Evolutionary conservation across 23 red algal species (phyloP), one percentile per base, ranked within the genome.

Genomic region (Pyropia haitanensis): DNA sequence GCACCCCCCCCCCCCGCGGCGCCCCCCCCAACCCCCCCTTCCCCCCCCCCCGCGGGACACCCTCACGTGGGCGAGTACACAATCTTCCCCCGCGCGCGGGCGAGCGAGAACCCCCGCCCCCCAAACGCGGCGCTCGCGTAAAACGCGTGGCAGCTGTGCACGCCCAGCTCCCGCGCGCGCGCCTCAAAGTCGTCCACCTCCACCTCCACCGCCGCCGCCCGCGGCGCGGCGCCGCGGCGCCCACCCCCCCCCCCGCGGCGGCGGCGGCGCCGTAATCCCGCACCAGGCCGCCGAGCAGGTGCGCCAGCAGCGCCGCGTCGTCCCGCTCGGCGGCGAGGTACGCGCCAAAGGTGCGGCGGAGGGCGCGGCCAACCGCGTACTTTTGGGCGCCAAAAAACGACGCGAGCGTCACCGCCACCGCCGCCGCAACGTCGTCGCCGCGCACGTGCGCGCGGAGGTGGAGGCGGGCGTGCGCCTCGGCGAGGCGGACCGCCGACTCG

Each of bases 361-460:
- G 75, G 30, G 83, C 78, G 17, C 94, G 86, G 67, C 86, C 88
- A 25, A 98, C 59, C 16, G 94, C 87, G 65, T 91, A 98, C 53
- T 98, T 98, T 68, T 98, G 94, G 46, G 77, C 81, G 31, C 76
- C 63, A 50, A 98, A 98, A 67, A 98, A 98, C 10, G 94, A 98
- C 58, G 91, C 94, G 26, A 98, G 57, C 76, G 87, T 91, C 26
- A 98, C 86, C 1, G 82, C 75, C 24, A 98, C 91, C 53, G 94
- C 94, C 26, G 78, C 81, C 53, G 91, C 82, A 23, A 98, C 70
- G 76, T 98, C 94, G 62, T 91, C 85, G 18, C 91, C 94, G 16
- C 73, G 67, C n/a, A 98, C 94, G 46, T 87, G 80, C 51, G 83
- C 76, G 18, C 85, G 85, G 28, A 98, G 60, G 64, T 98, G 94